Base-by-base conservation (phyloP, 441 rosid genomes). In the Raphanus hybrid region DNA sequence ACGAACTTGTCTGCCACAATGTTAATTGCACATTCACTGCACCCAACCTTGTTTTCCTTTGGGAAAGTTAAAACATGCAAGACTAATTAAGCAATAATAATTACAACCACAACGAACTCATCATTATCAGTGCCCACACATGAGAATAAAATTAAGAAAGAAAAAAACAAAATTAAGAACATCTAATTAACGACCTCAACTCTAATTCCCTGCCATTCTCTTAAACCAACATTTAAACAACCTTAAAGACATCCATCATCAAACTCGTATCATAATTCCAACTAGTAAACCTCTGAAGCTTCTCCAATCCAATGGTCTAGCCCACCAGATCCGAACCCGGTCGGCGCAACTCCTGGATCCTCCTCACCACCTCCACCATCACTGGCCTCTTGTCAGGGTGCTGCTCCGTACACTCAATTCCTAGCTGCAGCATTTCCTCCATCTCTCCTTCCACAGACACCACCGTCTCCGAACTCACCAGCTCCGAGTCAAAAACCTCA, bases 401-500 rank as follows among this genome's bases (percentile, higher is more conserved):
- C 75, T 93, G 97, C 5, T 90, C 90, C 1, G 94, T 84, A 64
- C 98, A 95, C 58, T 93, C 94, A 64, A 93, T 81, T n/a, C 95
- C 99, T 0, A 95, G 91, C 84, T 95, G 99, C 84, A 95, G 80
- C 64, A 95, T 88, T 64, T 84, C 91, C 58, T 87, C 92, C 97
- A 93, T 91, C 83, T 91, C 96, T 74, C 84, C 98, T 79, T 91
- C 93, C 8, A 81, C 64, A 35, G 64, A 59, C 9, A 0, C 64
- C 64, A 26, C 75, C 2, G 83, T 85, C 82, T 89, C 96, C 66
- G 85, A 81, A 75, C 95, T 84, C 58, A 88, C 86, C 75, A 95
- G 97, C 85, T 95, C 99, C 6, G 88, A 84, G 79, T 95, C 99
- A 3, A 91, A 91, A 6, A 93, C 99, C 76, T 90, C 99, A 0